These are phyloP conservation scores for Mortierella claussenii DNA, from an alignment of 192 early-diverging fungal genomes.

Conservation along the genomic window DNA sequence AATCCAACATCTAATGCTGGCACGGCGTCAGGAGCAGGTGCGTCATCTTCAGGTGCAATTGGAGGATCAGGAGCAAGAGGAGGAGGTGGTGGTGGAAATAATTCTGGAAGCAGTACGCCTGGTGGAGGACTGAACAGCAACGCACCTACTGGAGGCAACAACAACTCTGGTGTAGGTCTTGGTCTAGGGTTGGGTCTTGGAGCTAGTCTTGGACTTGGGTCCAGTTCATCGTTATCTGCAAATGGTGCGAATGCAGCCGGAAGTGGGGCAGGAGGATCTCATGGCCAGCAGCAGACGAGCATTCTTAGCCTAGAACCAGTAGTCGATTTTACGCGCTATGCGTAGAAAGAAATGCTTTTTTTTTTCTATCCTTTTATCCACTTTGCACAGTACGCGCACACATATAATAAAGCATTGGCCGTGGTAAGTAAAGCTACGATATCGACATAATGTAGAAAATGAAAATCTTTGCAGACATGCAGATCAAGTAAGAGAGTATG, in stretches of 20 bases:
- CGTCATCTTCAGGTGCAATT: background rate
- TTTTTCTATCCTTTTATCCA: background rate
- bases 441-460: too few relatives aligned
- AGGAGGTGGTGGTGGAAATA: conserved; percentile 1
- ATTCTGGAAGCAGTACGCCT: background rate
- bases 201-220: conserved; percentile 33
- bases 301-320: conserved; percentile 53
- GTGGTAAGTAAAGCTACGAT: too few relatives aligned
- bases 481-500: too few relatives aligned
- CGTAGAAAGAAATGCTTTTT: conserved; percentile 43
- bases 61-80: background rate
- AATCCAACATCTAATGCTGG: background rate
- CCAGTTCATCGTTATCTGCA: conserved; percentile 17
- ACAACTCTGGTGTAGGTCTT: background rate
- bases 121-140: background rate
- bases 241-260: conserved; percentile 5
- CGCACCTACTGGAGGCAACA: background rate
- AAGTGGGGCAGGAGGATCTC: background rate
- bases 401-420: too few relatives aligned
- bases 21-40: conserved; percentile 15
- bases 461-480: too few relatives aligned
- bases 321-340: conserved; percentile 70
- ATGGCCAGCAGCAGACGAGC: conserved; percentile 8
- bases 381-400: too few relatives aligned
- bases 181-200: conserved; percentile 29